Conservation (phyloP, 495 filamentous ascomycete species). For the Penicillium diatomitis region DNA sequence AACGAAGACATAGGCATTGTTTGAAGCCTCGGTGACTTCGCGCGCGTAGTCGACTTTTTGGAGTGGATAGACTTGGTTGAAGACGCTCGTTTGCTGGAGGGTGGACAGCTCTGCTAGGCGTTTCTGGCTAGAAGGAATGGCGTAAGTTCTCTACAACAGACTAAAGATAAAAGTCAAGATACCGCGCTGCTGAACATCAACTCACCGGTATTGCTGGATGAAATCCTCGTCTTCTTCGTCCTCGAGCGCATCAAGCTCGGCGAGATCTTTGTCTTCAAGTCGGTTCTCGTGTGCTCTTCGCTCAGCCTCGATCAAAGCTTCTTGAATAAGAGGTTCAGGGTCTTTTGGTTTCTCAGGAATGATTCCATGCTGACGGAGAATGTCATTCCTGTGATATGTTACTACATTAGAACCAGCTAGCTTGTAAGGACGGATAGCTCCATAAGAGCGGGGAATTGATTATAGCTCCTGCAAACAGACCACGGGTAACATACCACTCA, state of each 20-base stretch:
- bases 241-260: slow-evolving; percentile 88
- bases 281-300: slow-evolving; percentile 78
- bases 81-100: slow-evolving; percentile 62
- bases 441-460: slow-evolving; percentile 2
- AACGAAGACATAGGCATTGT: slow-evolving; percentile 66
- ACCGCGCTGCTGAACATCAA: not conserved
- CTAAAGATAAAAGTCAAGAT: too few species aligned
- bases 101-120: slow-evolving; percentile 71
- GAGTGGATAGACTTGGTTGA: slow-evolving; percentile 85
- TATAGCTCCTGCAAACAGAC: not conserved
- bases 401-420: slow-evolving; percentile 2
- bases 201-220: slow-evolving; percentile 68
- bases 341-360: slow-evolving; percentile 95
- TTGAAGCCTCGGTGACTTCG: slow-evolving; percentile 88
- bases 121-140: slow-evolving; percentile 48
- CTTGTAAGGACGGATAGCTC: slow-evolving; percentile 3
- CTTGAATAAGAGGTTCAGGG: slow-evolving; percentile 88
- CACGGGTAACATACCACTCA: slow-evolving; percentile 64
- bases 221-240: slow-evolving; percentile 92
- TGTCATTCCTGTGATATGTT: slow-evolving; percentile 72
- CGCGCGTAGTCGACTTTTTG: slow-evolving; percentile 87
- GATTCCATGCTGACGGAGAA: slow-evolving; percentile 89
- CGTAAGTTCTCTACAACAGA: too few species aligned
- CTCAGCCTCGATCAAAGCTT: slow-evolving; percentile 79
- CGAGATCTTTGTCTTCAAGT: slow-evolving; percentile 84